These are phyloP conservation scores for Lactifluus rugatus DNA, from an alignment of 768 basidiomycete species.

Conservation along the genomic window DNA sequence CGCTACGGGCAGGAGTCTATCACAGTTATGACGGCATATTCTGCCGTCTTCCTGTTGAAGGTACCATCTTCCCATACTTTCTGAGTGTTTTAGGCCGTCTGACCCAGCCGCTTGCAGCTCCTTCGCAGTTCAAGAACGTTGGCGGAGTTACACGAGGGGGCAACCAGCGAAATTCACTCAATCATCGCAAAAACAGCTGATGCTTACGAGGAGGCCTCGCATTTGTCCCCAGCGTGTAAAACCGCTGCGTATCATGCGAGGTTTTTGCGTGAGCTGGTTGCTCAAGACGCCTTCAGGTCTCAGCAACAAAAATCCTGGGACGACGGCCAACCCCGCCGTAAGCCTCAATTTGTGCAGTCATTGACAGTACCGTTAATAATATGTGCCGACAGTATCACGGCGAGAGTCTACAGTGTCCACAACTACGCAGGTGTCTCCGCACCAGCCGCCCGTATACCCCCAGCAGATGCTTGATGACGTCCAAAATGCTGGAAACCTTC, in stretches of 20 bases:
- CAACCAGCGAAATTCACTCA: conserved; percentile 53
- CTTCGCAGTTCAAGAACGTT: conserved; percentile 53
- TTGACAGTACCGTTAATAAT: neutral
- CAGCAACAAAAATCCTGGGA: conserved; percentile 21
- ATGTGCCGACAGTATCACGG: conserved; percentile 2
- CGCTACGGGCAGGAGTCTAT: conserved; percentile 80
- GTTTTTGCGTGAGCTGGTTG: conserved; percentile 63
- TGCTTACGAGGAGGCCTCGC: conserved; percentile 66
- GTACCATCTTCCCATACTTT: conserved; percentile 29
- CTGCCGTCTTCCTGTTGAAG: conserved; percentile 70
- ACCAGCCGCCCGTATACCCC: conserved; percentile 10
- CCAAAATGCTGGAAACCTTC: conserved; percentile 1
- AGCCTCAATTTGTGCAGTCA: neutral
- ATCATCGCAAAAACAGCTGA: conserved; percentile 64
- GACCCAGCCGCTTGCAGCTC: conserved; percentile 36
- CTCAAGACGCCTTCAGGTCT: conserved; percentile 49
- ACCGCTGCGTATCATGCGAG: conserved; percentile 71
- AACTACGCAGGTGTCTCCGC: neutral
- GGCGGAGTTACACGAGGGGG: conserved; percentile 49
- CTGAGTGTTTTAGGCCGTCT: neutral
- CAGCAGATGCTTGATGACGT: conserved; percentile 8
- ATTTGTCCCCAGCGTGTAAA: conserved; percentile 48
- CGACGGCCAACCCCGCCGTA: conserved; percentile 4
- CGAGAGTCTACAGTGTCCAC: conserved; percentile 10
- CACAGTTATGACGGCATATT: conserved; percentile 79